Evolutionary conservation across 2,329 filamentous ascomycete species (phyloP).

Genomic region (Aquanectria penicillioides): DNA sequence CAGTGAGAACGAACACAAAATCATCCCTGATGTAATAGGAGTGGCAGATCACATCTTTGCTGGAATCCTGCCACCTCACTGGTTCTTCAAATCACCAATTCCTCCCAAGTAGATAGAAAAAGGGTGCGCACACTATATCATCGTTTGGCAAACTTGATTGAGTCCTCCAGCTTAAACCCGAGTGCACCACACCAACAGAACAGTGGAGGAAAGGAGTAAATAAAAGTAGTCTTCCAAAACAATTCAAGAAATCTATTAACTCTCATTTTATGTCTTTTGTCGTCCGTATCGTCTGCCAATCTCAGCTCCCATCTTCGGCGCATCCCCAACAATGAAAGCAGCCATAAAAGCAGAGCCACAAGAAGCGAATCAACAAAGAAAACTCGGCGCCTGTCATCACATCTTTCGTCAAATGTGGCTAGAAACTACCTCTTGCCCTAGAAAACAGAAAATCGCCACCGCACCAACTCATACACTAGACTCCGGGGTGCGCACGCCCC

Average conservation of each 20-base stretch:
- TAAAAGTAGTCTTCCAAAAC: constrained; percentile 7
- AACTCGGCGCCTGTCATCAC: constrained; percentile 10
- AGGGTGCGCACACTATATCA: too few species aligned
- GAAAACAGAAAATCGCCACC: constrained; percentile 1
- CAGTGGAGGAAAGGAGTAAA: background rate
- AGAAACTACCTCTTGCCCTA: background rate
- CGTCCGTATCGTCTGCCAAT: constrained; percentile 28
- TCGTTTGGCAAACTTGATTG: too few species aligned
- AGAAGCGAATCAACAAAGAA: constrained; percentile 12
- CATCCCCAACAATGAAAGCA: constrained; percentile 17
- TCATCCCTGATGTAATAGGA: too few species aligned
- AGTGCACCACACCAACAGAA: background rate
- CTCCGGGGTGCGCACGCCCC: background rate
- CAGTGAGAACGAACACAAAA: too few species aligned
- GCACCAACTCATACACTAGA: constrained; percentile 1
- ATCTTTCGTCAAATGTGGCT: constrained; percentile 17
- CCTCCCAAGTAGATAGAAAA: too few species aligned
- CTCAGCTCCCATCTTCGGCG: constrained; percentile 18
- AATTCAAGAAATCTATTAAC: constrained; percentile 41
- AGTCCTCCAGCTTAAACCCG: too few species aligned
- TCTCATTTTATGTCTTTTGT: constrained; percentile 38
- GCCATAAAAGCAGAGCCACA: constrained; percentile 4
- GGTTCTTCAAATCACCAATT: too few species aligned
- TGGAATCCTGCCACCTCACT: too few species aligned
- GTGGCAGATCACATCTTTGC: too few species aligned